Evolutionary conservation across 2,329 filamentous ascomycete species (phyloP).

Genomic region (Cytospora chrysosperma): DNA sequence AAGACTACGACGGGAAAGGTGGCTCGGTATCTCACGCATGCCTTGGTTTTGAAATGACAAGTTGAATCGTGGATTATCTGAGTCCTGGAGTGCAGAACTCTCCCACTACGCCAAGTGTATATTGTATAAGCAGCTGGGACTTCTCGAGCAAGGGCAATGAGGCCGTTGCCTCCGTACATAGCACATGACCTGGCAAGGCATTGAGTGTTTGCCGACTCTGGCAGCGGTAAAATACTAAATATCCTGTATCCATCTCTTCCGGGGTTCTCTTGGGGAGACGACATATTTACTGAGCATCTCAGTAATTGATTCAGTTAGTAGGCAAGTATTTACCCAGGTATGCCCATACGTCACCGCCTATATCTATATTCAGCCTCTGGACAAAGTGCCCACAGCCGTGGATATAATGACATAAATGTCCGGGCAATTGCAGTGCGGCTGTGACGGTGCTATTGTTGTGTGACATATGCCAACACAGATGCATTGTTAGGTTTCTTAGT

Average conservation of each 20-base stretch:
- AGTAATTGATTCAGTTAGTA: too few relatives aligned
- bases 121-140: not conserved
- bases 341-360: not conserved
- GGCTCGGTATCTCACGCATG: slow-evolving; percentile 12
- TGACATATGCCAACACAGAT: too few relatives aligned
- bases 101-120: not conserved
- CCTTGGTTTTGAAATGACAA: slow-evolving; percentile 12
- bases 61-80: slow-evolving; percentile 7
- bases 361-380: not conserved
- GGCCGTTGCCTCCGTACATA: not conserved
- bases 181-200: not conserved
- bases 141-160: not conserved
- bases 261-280: too few relatives aligned
- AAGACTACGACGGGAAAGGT: slow-evolving; percentile 4
- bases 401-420: not conserved
- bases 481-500: too few relatives aligned
- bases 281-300: too few relatives aligned
- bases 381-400: not conserved
- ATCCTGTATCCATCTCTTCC: not conserved
- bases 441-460: too few relatives aligned
- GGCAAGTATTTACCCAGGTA: too few relatives aligned
- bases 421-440: not conserved
- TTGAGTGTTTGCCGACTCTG: not conserved
- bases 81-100: not conserved
- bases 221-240: not conserved